phyloP scores from a whole-genome alignment of 805 yeast species.

The Henningerozyma blattae region DNA sequence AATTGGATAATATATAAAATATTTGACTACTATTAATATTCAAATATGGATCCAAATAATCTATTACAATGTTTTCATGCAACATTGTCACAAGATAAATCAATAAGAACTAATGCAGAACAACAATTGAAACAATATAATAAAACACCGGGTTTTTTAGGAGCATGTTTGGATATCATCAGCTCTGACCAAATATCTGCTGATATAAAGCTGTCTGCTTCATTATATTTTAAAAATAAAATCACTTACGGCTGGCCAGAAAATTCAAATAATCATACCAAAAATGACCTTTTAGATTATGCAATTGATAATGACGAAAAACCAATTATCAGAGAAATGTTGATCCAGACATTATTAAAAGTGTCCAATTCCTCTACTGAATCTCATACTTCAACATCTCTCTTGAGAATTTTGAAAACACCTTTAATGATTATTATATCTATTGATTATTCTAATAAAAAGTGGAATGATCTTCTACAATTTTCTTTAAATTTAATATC shows the following conservation, averaged over 20 bases:
- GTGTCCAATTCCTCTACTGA: slow-evolving; percentile 7
- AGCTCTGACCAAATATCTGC: slow-evolving; percentile 37
- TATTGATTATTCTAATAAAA: slow-evolving; percentile 33
- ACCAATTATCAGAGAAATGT: slow-evolving; percentile 55
- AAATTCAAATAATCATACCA: slow-evolving; percentile 7
- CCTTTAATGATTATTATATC: slow-evolving; percentile 41
- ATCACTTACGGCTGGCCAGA: slow-evolving; percentile 51
- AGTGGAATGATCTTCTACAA: slow-evolving; percentile 46
- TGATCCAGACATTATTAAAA: slow-evolving; percentile 49
- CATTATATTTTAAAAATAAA: slow-evolving; percentile 73
- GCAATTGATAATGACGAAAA: slow-evolving; percentile 58
- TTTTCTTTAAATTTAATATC: slow-evolving; percentile 34
- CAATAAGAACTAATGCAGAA: slow-evolving; percentile 59
- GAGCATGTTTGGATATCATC: slow-evolving; percentile 72
- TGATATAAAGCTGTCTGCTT: slow-evolving; percentile 57
- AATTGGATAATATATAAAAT: too few relatives aligned
- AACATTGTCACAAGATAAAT: slow-evolving; percentile 58
- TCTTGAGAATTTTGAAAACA: slow-evolving; percentile 35
- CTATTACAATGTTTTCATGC: slow-evolving; percentile 70
- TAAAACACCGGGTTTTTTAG: slow-evolving; percentile 56
- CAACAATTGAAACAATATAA: slow-evolving; percentile 46
- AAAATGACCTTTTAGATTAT: slow-evolving; percentile 18
- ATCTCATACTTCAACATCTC: slow-evolving; percentile 28
- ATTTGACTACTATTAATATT: too few relatives aligned
- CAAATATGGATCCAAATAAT: slow-evolving; percentile 53